A percentile compares a stretch with the other conserved stretches of the same genome.
Conservation (phyloP, 257 asterid species). For the Gentiana straminea region DNA sequence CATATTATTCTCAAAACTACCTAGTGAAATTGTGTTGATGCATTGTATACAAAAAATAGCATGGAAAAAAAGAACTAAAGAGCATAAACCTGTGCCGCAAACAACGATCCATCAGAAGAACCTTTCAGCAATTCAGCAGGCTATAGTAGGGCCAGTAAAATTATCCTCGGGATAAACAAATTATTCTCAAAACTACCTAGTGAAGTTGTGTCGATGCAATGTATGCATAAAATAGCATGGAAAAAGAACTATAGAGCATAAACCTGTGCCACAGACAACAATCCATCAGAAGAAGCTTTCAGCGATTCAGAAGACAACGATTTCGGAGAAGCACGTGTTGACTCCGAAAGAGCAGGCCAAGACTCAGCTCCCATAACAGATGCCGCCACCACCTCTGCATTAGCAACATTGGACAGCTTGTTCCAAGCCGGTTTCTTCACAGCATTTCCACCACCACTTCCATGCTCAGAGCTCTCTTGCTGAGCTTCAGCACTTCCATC, state of each 20-base stretch:
- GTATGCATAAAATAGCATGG: not conserved
- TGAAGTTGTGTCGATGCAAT: too few relatives aligned
- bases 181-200: too few relatives aligned
- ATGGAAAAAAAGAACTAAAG: not conserved
- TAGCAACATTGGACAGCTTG: not conserved
- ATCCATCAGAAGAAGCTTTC: conserved; percentile 29
- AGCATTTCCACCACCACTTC: conserved; percentile 1
- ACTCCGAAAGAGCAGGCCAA: conserved; percentile 78
- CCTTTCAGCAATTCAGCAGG: conserved; percentile 9
- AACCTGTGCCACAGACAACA: conserved; percentile 40
- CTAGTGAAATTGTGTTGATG: too few relatives aligned
- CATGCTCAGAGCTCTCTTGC: conserved; percentile 3
- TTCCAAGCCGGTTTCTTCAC: conserved; percentile 8
- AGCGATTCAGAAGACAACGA: conserved; percentile 22
- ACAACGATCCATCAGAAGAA: conserved; percentile 28
- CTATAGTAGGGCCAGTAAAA: not conserved
- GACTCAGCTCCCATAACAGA: conserved; percentile 57
- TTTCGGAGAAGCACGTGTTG: conserved; percentile 48
- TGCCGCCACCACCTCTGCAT: too few relatives aligned
- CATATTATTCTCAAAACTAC: too few relatives aligned
- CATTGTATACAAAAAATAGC: too few relatives aligned
- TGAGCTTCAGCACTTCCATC: conserved; percentile 3
- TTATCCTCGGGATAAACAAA: too few relatives aligned
- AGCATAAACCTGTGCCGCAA: conserved; percentile 37
- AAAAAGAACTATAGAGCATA: not conserved